These are phyloP conservation scores for Trichoderma gamsii DNA, from an alignment of 495 filamentous ascomycete genomes.

Conservation along the genomic window DNA sequence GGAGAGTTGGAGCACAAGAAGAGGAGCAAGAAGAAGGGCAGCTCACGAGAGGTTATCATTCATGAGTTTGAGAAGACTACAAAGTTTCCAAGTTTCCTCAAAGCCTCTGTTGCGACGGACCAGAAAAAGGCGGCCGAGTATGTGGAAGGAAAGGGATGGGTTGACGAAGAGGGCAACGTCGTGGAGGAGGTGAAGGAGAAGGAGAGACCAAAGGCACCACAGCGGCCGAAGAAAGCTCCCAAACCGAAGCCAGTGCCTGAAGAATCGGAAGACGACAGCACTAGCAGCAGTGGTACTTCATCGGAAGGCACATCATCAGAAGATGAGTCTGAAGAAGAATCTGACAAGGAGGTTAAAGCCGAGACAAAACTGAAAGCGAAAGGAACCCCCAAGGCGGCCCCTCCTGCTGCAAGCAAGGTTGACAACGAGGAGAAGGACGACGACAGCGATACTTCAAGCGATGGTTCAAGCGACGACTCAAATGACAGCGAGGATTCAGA, in stretches of 20 bases:
- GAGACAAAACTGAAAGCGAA: conserved; percentile 2
- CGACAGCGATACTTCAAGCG: conserved; percentile 8
- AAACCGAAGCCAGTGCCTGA: conserved; percentile 20
- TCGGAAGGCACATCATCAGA: conserved; percentile 16
- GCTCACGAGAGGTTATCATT: conserved; percentile 50
- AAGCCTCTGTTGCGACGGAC: conserved; percentile 33
- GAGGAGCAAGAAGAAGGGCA: conserved; percentile 50
- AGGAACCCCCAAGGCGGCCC: conserved; percentile 13
- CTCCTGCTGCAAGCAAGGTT: conserved; percentile 14
- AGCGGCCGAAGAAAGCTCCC: conserved; percentile 15
- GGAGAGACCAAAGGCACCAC: conserved; percentile 19
- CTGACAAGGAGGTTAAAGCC: conserved; percentile 16
- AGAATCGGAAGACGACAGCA: conserved; percentile 23
- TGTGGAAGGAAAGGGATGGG: conserved; percentile 80
- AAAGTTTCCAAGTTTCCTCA: conserved; percentile 74
- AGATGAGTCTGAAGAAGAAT: conserved; percentile 24
- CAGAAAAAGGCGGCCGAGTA: conserved; percentile 43
- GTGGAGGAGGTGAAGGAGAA: conserved; percentile 50
- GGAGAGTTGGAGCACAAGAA: conserved; percentile 43
- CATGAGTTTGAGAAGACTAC: conserved; percentile 77
- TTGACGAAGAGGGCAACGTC: conserved; percentile 70
- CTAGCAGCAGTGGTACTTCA: conserved; percentile 31
- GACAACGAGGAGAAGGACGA: not conserved
- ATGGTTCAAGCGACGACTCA: conserved; percentile 16
- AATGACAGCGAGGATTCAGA: conserved; percentile 7